These are phyloP conservation scores for Neonectria punicea DNA, from an alignment of 2,329 filamentous ascomycete species.

Conservation along the genomic window DNA sequence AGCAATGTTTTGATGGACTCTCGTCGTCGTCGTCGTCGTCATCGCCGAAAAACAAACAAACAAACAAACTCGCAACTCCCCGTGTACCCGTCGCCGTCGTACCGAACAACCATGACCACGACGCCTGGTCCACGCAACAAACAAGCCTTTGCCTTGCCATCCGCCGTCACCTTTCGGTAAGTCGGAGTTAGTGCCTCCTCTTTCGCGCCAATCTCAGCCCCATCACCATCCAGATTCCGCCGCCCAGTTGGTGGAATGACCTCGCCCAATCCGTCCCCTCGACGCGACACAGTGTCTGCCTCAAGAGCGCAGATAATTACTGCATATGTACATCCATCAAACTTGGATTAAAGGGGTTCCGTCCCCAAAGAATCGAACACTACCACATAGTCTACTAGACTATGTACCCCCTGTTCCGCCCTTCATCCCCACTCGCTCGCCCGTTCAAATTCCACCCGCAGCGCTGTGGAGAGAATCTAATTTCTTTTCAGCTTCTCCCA, in stretches of 20 bases:
- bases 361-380: background rate
- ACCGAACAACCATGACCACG: too few species aligned
- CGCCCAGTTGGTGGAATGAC: background rate
- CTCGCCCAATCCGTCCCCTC: too few species aligned
- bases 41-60: background rate
- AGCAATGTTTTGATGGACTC: background rate
- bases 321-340: too few species aligned
- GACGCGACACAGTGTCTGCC: background rate
- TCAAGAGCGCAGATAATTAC: too few species aligned
- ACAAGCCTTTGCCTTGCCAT: background rate
- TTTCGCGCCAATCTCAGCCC: background rate
- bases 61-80: background rate
- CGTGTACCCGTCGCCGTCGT: background rate
- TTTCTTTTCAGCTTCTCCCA: background rate
- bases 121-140: background rate
- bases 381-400: too few species aligned
- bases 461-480: background rate
- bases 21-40: background rate
- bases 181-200: background rate
- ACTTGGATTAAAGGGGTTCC: background rate
- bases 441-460: background rate
- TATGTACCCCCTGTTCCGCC: too few species aligned
- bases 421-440: background rate
- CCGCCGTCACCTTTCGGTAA: background rate
- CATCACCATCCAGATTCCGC: background rate